These are phyloP conservation scores for Flueggea neowawraea DNA, from an alignment of 441 rosid species.

Conservation along the genomic window DNA sequence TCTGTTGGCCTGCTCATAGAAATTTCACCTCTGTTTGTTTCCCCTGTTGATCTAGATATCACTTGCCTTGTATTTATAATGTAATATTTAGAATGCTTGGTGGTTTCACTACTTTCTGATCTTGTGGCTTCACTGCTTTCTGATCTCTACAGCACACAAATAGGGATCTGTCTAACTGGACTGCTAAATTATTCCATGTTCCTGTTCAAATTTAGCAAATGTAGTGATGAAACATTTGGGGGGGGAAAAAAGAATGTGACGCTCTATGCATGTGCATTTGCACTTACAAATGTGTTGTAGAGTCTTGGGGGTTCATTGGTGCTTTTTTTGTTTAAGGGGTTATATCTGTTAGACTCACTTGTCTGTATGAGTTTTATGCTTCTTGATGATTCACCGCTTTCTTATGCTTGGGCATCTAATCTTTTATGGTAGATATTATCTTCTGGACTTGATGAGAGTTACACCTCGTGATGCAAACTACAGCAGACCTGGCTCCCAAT, in stretches of 20 bases:
- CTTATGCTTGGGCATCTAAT: neutral
- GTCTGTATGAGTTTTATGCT: neutral
- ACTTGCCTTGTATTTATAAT: neutral
- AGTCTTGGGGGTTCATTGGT: too few relatives aligned
- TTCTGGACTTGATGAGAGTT: constrained; percentile 99
- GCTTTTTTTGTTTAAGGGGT: too few relatives aligned
- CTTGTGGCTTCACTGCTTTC: too few relatives aligned
- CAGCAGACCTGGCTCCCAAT: constrained; percentile 87
- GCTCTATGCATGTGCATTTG: too few relatives aligned
- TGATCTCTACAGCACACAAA: neutral
- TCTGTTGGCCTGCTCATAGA: neutral
- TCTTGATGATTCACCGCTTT: neutral
- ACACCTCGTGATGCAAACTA: constrained; percentile 99
- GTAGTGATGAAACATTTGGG: neutral
- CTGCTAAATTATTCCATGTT: neutral
- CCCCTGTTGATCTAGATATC: neutral
- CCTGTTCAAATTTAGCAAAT: neutral
- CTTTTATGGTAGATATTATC: constrained; percentile 65
- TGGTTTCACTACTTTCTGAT: neutral
- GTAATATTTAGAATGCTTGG: neutral
- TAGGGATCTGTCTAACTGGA: neutral
- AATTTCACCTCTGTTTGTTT: constrained; percentile 1
- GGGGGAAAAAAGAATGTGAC: too few relatives aligned
- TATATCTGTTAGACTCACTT: too few relatives aligned
- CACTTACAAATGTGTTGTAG: too few relatives aligned